A percentile compares a stretch with the other conserved stretches of the same genome.
phyloP scores from a whole-genome alignment of 352 stramenopile species.

The Phytophthora parvispora region DNA sequence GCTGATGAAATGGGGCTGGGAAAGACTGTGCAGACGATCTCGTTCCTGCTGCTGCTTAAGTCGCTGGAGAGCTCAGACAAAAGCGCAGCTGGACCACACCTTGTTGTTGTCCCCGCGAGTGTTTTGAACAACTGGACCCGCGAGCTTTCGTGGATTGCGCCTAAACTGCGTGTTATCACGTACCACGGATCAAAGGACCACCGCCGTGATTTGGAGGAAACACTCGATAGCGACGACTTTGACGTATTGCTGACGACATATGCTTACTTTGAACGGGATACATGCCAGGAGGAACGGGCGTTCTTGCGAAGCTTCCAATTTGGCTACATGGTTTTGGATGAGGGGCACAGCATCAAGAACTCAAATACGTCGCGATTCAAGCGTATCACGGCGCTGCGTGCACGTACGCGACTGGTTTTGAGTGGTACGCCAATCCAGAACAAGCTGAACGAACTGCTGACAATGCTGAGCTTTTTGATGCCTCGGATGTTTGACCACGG shows the following conservation, averaged over 20 bases:
- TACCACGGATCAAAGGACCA: conserved; percentile 85
- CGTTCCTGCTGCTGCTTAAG: conserved; percentile 79
- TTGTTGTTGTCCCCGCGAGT: conserved; percentile 95
- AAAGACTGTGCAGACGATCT: conserved; percentile 94
- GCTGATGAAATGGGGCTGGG: conserved; percentile 95
- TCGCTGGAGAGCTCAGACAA: conserved; percentile 38
- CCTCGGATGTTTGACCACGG: conserved; percentile 91
- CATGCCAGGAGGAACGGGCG: conserved; percentile 81
- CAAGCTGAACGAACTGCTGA: conserved; percentile 89
- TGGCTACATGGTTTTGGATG: conserved; percentile 96
- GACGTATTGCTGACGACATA: conserved; percentile 94
- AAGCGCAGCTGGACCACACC: conserved; percentile 72
- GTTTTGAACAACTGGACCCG: conserved; percentile 95
- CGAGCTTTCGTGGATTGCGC: conserved; percentile 95
- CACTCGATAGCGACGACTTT: conserved; percentile 59
- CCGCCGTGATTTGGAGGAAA: conserved; percentile 66
- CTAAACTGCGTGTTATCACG: conserved; percentile 87
- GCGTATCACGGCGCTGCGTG: conserved; percentile 83
- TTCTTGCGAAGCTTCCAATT: conserved; percentile 86
- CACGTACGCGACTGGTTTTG: conserved; percentile 79
- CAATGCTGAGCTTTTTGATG: conserved; percentile 94
- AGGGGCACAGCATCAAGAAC: conserved; percentile 96
- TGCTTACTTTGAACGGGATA: conserved; percentile 93
- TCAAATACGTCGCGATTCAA: conserved; percentile 91
- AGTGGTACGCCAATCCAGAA: conserved; percentile 94